These are phyloP conservation scores for Paecilomyces sp. DNA, from an alignment of 2,329 filamentous ascomycete genomes.

Conservation along the genomic window DNA sequence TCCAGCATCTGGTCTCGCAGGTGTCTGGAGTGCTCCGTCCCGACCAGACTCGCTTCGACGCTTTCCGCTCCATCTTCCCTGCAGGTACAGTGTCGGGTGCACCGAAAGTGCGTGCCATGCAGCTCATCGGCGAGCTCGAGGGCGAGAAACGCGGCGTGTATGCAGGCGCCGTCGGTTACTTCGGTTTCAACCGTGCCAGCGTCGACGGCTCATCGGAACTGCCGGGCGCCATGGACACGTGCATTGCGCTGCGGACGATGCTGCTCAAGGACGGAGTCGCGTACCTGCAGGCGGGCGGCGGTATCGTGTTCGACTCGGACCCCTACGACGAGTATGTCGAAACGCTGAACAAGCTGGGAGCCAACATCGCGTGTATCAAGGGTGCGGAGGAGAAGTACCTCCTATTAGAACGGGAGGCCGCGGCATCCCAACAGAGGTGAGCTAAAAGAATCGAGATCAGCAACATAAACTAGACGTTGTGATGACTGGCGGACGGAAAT, in stretches of 20 bases:
- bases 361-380: conserved; percentile 82
- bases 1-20: conserved; percentile 94
- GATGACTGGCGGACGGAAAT: background rate
- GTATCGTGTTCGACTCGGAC: conserved; percentile 92
- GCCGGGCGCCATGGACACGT: conserved; percentile 89
- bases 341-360: conserved; percentile 92
- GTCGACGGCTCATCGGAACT: conserved; percentile 51
- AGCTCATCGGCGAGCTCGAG: conserved; percentile 91
- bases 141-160: conserved; percentile 91
- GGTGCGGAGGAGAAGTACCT: conserved; percentile 67
- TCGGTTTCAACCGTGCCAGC: conserved; percentile 73
- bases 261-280: conserved; percentile 83
- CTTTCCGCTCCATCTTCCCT: conserved; percentile 93
- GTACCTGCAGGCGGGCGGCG: conserved; percentile 79
- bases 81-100: conserved; percentile 93
- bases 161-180: conserved; percentile 93
- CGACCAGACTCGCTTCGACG: conserved; percentile 85
- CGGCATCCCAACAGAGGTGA: background rate
- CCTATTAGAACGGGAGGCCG: conserved; percentile 28
- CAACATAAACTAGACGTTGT: background rate
- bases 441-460: background rate
- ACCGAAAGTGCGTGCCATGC: conserved; percentile 94
- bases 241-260: conserved; percentile 83
- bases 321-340: conserved; percentile 88
- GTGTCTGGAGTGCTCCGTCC: conserved; percentile 82